A percentile compares a stretch with the other conserved stretches of the same genome.
These are phyloP conservation scores for Adansonia rubrostipa DNA, from an alignment of 441 rosid species.

Conservation along the genomic window DNA sequence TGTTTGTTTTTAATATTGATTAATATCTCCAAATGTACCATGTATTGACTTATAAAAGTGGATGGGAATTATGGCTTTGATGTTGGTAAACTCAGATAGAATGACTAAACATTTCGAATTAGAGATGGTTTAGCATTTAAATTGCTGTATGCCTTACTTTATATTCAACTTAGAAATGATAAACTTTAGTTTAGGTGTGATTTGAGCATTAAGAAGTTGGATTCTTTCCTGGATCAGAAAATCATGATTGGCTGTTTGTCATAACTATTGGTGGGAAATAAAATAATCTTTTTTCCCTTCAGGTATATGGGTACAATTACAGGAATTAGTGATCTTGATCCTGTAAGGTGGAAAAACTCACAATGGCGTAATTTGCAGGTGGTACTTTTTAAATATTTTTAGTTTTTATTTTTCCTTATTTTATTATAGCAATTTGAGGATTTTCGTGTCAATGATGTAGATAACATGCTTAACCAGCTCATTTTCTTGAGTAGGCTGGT, in stretches of 20 bases:
- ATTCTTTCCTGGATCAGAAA: constrained; percentile 8
- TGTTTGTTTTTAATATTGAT: background rate
- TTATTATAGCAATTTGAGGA: background rate
- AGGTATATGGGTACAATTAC: constrained; percentile 98
- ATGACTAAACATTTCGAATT: background rate
- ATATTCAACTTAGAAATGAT: background rate
- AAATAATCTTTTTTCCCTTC: constrained; percentile 30
- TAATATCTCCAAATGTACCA: background rate
- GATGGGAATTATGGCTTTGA: background rate
- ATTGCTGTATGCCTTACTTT: background rate
- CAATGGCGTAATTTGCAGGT: constrained; percentile 98
- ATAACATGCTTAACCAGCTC: constrained; percentile 4
- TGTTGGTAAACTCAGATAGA: background rate
- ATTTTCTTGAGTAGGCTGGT: constrained; percentile 65
- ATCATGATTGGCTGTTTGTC: background rate
- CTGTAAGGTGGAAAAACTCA: constrained; percentile 89
- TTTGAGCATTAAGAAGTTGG: constrained; percentile 6
- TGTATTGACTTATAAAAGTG: background rate
- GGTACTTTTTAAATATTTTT: background rate
- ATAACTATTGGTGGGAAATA: background rate
- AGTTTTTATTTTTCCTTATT: background rate
- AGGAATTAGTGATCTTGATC: constrained; percentile 83
- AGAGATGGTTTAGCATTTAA: background rate
- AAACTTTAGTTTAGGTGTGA: background rate
- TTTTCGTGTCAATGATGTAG: background rate